Evolutionary conservation across 495 filamentous ascomycete genomes (phyloP).

Genomic region (Daldinia caldariorum): DNA sequence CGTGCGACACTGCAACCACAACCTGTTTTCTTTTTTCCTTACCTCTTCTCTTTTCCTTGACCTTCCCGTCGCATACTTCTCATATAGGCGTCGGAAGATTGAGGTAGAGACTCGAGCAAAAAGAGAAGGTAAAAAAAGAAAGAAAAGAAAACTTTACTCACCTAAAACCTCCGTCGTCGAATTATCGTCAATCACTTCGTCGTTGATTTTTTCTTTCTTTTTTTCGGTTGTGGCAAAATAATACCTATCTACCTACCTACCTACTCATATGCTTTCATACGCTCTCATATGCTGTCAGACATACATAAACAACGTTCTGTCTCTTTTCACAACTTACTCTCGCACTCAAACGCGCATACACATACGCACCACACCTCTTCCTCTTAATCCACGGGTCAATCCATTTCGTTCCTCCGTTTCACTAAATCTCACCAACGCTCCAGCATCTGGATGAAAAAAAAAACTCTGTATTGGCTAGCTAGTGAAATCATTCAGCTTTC

Average conservation of each 20-base stretch:
- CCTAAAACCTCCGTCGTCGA: not conserved
- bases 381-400: constrained; percentile 11
- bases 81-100: too few relatives aligned
- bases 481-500: constrained; percentile 40
- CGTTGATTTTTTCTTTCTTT: constrained; percentile 21
- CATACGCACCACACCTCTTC: constrained; percentile 3
- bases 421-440: constrained; percentile 30
- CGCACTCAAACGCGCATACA: not conserved
- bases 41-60: constrained; percentile 8
- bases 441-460: constrained; percentile 30
- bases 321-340: not conserved
- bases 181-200: not conserved
- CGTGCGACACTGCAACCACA: constrained; percentile 35
- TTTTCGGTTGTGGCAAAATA: too few relatives aligned
- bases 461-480: constrained; percentile 16
- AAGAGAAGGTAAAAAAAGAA: too few relatives aligned
- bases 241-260: too few relatives aligned
- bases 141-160: not conserved
- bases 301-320: not conserved
- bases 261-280: not conserved
- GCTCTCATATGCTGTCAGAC: not conserved
- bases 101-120: too few relatives aligned
- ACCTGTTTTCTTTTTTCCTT: constrained; percentile 2
- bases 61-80: constrained; percentile 7
- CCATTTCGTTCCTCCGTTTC: constrained; percentile 20